These are phyloP conservation scores for Pleurozium schreberi DNA, from an alignment of 225 moss, liverwort and hornwort species.

Conservation along the genomic window DNA sequence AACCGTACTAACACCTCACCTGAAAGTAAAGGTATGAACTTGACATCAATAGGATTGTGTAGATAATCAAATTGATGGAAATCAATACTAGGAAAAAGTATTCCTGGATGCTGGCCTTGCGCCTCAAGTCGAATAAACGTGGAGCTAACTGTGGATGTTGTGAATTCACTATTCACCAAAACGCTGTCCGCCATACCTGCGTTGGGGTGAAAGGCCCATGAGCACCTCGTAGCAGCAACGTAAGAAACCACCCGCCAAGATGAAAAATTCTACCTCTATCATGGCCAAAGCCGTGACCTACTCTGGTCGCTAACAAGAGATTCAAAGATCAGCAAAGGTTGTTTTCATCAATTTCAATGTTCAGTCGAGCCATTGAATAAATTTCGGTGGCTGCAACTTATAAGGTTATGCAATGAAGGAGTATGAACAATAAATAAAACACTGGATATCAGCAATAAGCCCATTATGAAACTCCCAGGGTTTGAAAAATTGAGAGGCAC, in stretches of 20 bases:
- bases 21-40: slow-evolving; percentile 7
- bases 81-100: slow-evolving; percentile 90
- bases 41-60: not conserved
- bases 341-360: not conserved
- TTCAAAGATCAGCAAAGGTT: not conserved
- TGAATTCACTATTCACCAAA: slow-evolving; percentile 87
- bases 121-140: slow-evolving; percentile 63
- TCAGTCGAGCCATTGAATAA: not conserved
- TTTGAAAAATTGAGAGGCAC: not conserved
- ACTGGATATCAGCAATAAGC: not conserved
- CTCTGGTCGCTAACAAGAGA: no score
- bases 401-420: not conserved
- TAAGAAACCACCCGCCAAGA: slow-evolving; percentile 1
- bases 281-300: no score
- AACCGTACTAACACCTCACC: slow-evolving; percentile 26
- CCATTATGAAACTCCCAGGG: not conserved
- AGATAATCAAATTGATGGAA: slow-evolving; percentile 41
- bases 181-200: slow-evolving; percentile 86
- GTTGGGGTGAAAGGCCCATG: slow-evolving; percentile 5
- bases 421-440: not conserved
- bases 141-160: slow-evolving; percentile 56
- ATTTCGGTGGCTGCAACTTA: not conserved
- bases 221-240: slow-evolving; percentile 6
- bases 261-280: no score
- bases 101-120: slow-evolving; percentile 59